A percentile compares a stretch with the other conserved stretches of the same genome.
These are phyloP conservation scores for Termitomyces sp. DNA, from an alignment of 768 basidiomycete species.

Conservation along the genomic window DNA sequence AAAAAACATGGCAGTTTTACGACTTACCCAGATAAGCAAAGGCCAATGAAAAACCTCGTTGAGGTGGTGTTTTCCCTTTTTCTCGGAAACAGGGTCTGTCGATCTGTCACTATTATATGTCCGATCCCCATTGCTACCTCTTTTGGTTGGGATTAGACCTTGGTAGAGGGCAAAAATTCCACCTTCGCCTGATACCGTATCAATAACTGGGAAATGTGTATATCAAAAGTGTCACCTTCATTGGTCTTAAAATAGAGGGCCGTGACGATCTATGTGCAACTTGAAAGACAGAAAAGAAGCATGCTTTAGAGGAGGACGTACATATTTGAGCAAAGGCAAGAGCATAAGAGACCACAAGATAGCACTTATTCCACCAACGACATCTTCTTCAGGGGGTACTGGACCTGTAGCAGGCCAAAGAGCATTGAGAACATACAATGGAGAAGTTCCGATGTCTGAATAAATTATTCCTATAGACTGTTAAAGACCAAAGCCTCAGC, in stretches of 20 bases:
- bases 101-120: constrained; percentile 47
- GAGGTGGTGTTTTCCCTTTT: constrained; percentile 16
- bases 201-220: neutral
- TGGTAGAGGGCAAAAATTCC: constrained; percentile 63
- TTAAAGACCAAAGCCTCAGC: neutral
- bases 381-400: constrained; percentile 49
- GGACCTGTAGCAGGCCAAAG: constrained; percentile 49
- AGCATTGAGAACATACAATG: constrained; percentile 61
- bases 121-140: constrained; percentile 44
- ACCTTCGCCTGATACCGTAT: constrained; percentile 47
- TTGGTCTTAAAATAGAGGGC: constrained; percentile 42
- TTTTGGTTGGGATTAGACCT: constrained; percentile 45
- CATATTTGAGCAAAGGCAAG: constrained; percentile 62
- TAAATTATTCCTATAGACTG: constrained; percentile 38
- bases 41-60: constrained; percentile 39
- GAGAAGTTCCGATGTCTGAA: constrained; percentile 53
- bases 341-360: constrained; percentile 63
- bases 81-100: constrained; percentile 8
- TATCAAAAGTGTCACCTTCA: constrained; percentile 33
- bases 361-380: constrained; percentile 56
- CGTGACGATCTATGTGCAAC: constrained; percentile 30
- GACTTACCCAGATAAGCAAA: constrained; percentile 49
- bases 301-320: constrained; percentile 17
- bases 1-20: neutral
- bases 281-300: neutral